Evolutionary conservation across 2,329 filamentous ascomycete species (phyloP), one percentile per base, ranked within the genome.

Genomic region (Keithomyces neogunnii): DNA sequence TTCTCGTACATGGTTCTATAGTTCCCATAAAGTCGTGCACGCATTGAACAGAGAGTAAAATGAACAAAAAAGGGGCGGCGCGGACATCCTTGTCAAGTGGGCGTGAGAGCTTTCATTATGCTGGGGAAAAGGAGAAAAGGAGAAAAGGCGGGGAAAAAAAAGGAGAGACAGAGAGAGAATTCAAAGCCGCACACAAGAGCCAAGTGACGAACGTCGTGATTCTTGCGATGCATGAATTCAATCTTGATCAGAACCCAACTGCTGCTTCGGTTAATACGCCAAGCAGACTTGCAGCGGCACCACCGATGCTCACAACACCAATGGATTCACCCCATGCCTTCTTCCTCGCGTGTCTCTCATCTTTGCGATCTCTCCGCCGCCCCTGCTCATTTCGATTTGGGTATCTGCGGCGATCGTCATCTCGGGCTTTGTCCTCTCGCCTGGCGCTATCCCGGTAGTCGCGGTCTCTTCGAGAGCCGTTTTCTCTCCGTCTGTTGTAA

Each of bases 221-320:
- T 29, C 40, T 19, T 19, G 26, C 26, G 8, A 29, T 29, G 30
- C 3, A 28, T 13, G 7, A 7, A 11, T 44, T 44, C 9, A 44
- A 30, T 9, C 8, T 29, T 11, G 6, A 11, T 5, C 31, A 65
- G 32, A 66, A 57, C 5, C 57, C 64, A 8, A 62, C 62, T 4
- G 78, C 79, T 30, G 80, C 80, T 60, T 84, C 79, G 3, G 76
- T 74, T 33, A 84, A 64, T 1, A 83, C 78, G 50, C 75, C 76
- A 45, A 84, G 59, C 54, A 84, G 63, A 49, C 78, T 81, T 3
- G 75, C 79, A 0, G 81, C 80, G 0, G 80, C 80, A 8, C 81
- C 78, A 3, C 81, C 81, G 32, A 85, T 77, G 1, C 81, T 76
- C 4, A 79, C 81, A 0, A 77, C 78, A 2, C 75, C 73, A 3